Percentiles rank a stretch among this genome's conserved stretches.
Conservation (phyloP, 805 yeast species). For the Sugiyamaella chiloensis region DNA sequence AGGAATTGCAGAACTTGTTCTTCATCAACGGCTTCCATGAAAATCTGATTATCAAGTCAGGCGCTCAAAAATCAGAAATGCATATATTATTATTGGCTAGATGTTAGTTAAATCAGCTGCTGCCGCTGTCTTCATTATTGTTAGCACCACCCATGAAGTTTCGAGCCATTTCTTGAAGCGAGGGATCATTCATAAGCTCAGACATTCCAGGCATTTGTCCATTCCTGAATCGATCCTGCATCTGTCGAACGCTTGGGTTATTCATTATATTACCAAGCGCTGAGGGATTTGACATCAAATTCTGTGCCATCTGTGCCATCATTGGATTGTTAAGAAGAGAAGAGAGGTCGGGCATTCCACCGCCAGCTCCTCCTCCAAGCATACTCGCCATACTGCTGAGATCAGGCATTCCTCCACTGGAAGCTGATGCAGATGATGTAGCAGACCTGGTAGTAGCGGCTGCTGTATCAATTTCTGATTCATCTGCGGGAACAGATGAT, state of each 20-base stretch:
- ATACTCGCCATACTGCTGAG: slow-evolving; percentile 53
- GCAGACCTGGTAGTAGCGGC: slow-evolving; percentile 30
- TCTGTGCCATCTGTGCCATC: slow-evolving; percentile 83
- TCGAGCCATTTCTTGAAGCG: slow-evolving; percentile 66
- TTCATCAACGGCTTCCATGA: slow-evolving; percentile 24
- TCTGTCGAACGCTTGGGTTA: slow-evolving; percentile 75
- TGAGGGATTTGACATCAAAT: slow-evolving; percentile 80
- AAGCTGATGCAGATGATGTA: slow-evolving; percentile 27
- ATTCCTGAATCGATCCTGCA: slow-evolving; percentile 71
- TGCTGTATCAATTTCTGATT: slow-evolving; percentile 31
- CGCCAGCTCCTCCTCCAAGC: slow-evolving; percentile 63
- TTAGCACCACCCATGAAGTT: slow-evolving; percentile 61
- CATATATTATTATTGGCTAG: no score
- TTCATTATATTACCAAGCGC: slow-evolving; percentile 71
- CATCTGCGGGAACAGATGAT: slow-evolving; percentile 33
- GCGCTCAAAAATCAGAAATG: no score
- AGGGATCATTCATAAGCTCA: slow-evolving; percentile 78
- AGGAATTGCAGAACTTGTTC: slow-evolving; percentile 26
- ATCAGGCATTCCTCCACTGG: slow-evolving; percentile 68
- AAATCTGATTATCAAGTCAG: no score
- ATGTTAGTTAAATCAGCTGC: no score
- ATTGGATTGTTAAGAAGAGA: slow-evolving; percentile 87
- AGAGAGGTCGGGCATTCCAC: slow-evolving; percentile 67
- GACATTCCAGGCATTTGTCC: slow-evolving; percentile 59
- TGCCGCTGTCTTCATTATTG: slow-evolving; percentile 1